Evolutionary conservation across 75 land plant species (phyloP), one percentile per base, ranked within the genome.

Genomic region (Pinus tabuliformis): DNA sequence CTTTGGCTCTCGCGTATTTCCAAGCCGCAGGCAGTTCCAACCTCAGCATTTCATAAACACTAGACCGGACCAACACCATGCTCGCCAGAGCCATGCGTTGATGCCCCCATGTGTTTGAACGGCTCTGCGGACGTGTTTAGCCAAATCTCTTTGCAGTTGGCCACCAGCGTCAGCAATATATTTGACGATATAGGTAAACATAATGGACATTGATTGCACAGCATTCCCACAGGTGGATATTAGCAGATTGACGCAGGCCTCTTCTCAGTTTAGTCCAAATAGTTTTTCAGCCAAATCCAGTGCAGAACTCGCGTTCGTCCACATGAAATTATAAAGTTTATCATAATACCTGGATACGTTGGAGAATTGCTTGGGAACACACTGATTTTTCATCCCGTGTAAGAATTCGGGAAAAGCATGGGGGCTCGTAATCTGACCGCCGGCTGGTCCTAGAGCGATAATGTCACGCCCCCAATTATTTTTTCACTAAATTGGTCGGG

Each of bases 181-280:
- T 16, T 39, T 58, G 6, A 72, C 12, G 30, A 87, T 72, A 13
- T 26, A 1, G 16, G 93, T 95, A 62, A 90, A 86, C 21, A 84
- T 30, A 28, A 86, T 62, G 74, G 84, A 81, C 83, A 92, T 79
- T 4, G 93, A 95, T 11, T 89, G 90, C 62, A 82, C 90, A 39
- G 91, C 78, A 61, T 95, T 95, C 80, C 90, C 89, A 70, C 88
- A 77, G 13, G 77, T 72, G 33, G 79, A 54, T 77, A 92, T 89
- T 11, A 92, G 12, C n/a, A 95, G 74, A 78, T 90, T 89, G 7
- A 0, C 0, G 49, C 49, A 45, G 62, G 85, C 82, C 15, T 83
- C 85, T 8, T 79, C 62, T 42, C 78, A 37, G 16, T 79, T 75
- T 1, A 83, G 15, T 3, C 82, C 85, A 74, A 37, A 60, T 45